Evolutionary conservation across 164 flowering plant species (phyloP).

Genomic region (Taxillus chinensis): DNA sequence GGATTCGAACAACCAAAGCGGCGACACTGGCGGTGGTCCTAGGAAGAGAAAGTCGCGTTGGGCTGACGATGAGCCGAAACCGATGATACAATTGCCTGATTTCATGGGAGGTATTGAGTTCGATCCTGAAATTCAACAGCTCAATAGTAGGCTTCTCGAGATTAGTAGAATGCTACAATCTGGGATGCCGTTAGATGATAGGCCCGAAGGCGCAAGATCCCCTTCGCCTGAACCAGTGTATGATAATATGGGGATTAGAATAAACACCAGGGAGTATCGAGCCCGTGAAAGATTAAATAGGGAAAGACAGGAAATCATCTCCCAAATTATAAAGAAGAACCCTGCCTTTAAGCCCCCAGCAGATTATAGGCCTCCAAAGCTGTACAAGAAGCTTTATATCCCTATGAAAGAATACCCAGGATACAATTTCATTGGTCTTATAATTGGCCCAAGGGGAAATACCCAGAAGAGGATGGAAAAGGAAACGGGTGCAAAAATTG

Average conservation of each 20-base stretch:
- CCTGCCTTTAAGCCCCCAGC: constrained; percentile 93
- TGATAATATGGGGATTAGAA: constrained; percentile 86
- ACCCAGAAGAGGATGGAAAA: constrained; percentile 96
- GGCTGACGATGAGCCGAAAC: constrained; percentile 85
- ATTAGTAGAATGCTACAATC: constrained; percentile 69
- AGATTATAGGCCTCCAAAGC: constrained; percentile 89
- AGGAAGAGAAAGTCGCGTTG: constrained; percentile 70
- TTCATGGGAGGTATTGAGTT: constrained; percentile 95
- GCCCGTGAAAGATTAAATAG: constrained; percentile 72
- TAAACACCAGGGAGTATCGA: constrained; percentile 86
- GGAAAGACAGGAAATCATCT: constrained; percentile 77
- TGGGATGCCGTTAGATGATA: constrained; percentile 69
- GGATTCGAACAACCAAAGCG: neutral
- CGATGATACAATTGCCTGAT: constrained; percentile 67
- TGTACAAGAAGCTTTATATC: constrained; percentile 84
- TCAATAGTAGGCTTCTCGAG: constrained; percentile 71
- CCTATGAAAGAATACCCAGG: constrained; percentile 98
- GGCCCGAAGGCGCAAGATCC: constrained; percentile 84
- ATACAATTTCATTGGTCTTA: constrained; percentile 86
- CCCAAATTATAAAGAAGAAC: constrained; percentile 66
- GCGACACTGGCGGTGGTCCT: constrained; percentile 18
- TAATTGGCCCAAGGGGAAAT: constrained; percentile 96
- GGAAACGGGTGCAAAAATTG: constrained; percentile 93
- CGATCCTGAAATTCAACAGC: constrained; percentile 79
- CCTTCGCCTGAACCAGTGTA: constrained; percentile 95